Evolutionary conservation across 768 basidiomycete species (phyloP).

Genomic region (Coprinopsis cinerea): DNA sequence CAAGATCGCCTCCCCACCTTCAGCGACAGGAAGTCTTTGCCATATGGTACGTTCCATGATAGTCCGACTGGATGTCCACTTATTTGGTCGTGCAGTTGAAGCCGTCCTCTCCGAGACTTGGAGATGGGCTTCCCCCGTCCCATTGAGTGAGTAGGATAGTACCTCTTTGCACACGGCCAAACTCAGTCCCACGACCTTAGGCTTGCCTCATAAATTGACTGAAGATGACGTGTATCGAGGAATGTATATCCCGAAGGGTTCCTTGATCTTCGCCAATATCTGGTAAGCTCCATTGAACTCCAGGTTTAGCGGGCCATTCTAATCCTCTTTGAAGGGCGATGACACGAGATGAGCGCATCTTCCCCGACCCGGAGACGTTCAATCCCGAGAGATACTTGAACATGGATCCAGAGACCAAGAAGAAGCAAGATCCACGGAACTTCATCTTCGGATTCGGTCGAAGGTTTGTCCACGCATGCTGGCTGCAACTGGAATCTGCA

Average conservation of each 20-base stretch:
- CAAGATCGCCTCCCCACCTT: constrained; percentile 52
- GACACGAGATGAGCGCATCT: constrained; percentile 45
- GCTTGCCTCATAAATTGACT: constrained; percentile 58
- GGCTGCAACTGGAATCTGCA: not conserved
- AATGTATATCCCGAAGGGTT: constrained; percentile 56
- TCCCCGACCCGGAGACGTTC: constrained; percentile 45
- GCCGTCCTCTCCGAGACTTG: constrained; percentile 49
- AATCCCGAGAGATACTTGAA: constrained; percentile 47
- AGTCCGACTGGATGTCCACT: not conserved
- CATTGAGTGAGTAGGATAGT: constrained; percentile 38
- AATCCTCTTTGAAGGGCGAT: constrained; percentile 31
- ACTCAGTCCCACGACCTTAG: constrained; percentile 23
- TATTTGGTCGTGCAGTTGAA: constrained; percentile 29
- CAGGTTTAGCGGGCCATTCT: not conserved
- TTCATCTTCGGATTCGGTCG: constrained; percentile 39
- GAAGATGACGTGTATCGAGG: constrained; percentile 60
- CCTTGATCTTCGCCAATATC: constrained; percentile 58
- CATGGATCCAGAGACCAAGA: constrained; percentile 21
- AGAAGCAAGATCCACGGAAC: constrained; percentile 25
- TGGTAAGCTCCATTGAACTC: constrained; percentile 32
- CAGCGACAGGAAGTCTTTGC: constrained; percentile 47
- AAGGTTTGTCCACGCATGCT: constrained; percentile 22
- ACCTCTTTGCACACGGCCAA: not conserved
- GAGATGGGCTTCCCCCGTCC: constrained; percentile 54
- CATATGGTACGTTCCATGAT: constrained; percentile 37